Conservation (phyloP, 495 filamentous ascomycete genomes). For the Hypoxylon lenormandii region DNA sequence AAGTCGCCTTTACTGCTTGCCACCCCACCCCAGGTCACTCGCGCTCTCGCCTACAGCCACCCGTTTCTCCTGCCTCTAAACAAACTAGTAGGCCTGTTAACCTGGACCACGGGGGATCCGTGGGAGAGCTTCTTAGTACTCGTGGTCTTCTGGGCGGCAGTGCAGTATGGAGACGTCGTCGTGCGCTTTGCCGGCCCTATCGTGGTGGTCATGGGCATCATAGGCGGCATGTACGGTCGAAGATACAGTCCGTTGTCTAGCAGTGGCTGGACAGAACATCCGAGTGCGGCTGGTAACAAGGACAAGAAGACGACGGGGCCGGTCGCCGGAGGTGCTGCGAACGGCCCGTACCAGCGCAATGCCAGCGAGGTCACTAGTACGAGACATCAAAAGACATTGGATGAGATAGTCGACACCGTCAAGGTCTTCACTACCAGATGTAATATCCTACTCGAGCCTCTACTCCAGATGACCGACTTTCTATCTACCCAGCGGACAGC, state of each 20-base stretch:
- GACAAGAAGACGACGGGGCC: constrained; percentile 62
- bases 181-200: constrained; percentile 84
- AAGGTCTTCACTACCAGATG: constrained; percentile 87
- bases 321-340: constrained; percentile 55
- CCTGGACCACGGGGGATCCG: constrained; percentile 91
- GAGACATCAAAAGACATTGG: constrained; percentile 82
- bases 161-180: constrained; percentile 85
- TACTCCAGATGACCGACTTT: constrained; percentile 89
- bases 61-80: constrained; percentile 91
- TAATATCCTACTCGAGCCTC: constrained; percentile 89
- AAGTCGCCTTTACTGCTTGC: constrained; percentile 93
- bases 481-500: constrained; percentile 90
- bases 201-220: constrained; percentile 79
- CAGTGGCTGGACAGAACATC: constrained; percentile 73
- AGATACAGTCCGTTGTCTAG: constrained; percentile 91
- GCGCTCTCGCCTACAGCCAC: constrained; percentile 91
- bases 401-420: constrained; percentile 95
- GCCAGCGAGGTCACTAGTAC: constrained; percentile 71
- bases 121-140: constrained; percentile 97
- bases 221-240: constrained; percentile 90
- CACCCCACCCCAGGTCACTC: constrained; percentile 91
- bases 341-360: constrained; percentile 60
- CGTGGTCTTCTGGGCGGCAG: constrained; percentile 82
- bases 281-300: constrained; percentile 37
- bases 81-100: constrained; percentile 81